Conservation (phyloP, 2,329 filamentous ascomycete species). For the Botrytis squamosa region DNA sequence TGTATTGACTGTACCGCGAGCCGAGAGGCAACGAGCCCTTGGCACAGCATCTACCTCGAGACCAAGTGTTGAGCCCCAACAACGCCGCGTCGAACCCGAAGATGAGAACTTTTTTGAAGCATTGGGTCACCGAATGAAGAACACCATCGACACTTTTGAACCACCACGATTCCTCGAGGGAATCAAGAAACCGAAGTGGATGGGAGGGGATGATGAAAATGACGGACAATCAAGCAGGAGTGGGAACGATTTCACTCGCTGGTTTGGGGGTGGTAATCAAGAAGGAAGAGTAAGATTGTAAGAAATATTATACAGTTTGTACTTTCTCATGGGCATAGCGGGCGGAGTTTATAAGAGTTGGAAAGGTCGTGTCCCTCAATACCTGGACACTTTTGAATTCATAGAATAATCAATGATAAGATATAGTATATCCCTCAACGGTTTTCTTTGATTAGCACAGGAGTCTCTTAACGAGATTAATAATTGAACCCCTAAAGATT, state of each 20-base stretch:
- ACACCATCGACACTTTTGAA: constrained; percentile 83
- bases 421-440: neutral
- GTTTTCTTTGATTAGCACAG: neutral
- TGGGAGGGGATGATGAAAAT: constrained; percentile 57
- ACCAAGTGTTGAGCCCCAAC: constrained; percentile 30
- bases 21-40: constrained; percentile 37
- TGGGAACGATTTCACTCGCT: constrained; percentile 51
- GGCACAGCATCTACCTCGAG: constrained; percentile 37
- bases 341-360: constrained; percentile 31
- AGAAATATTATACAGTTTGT: constrained; percentile 16
- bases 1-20: constrained; percentile 34
- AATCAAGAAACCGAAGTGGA: constrained; percentile 79
- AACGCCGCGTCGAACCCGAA: constrained; percentile 52
- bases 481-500: neutral
- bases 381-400: constrained; percentile 21
- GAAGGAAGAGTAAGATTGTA: constrained; percentile 39
- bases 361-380: constrained; percentile 12
- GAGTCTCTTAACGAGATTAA: neutral
- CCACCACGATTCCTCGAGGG: constrained; percentile 77
- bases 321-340: constrained; percentile 34
- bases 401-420: constrained; percentile 13
- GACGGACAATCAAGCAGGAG: constrained; percentile 36
- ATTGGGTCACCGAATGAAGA: constrained; percentile 81
- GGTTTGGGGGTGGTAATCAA: constrained; percentile 54
- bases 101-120: constrained; percentile 82